Base-by-base conservation (phyloP, 768 basidiomycete species). In the Lentinula sp. region DNA sequence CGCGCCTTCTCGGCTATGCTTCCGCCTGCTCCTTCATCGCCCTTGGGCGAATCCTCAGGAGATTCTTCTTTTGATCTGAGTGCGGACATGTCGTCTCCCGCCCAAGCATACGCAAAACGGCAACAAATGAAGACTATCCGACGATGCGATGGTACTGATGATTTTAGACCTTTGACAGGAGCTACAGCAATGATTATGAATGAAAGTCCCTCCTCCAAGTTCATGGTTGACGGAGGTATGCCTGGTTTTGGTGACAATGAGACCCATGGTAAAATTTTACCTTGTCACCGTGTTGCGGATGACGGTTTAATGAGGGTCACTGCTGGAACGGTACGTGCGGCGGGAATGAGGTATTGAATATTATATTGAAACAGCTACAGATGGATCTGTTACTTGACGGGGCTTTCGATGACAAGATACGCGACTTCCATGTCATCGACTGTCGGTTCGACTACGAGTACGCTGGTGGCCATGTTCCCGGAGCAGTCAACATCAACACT, bases 361-460 rank as follows among this genome's bases (percentile, higher is more conserved):
- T 42, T 23, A 45, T 49, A 65, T 71, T 64, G 49, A 57, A 65
- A 12, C 23, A n/a, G 37, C 16, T 64, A 12, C 65, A 96, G 95
- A 73, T 99, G 70, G 83, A 94, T 65, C 76, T 79, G 13, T 78
- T 98, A 13, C 73, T 98, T 36, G 84, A 87, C 52, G 95, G 96
- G 23, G 79, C 74, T 65, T 98, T 85, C 73, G 74, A 83, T 55
- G 70, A 81, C 18, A 74, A 81, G 62, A 85, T 96, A 60, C 78
- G 81, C 42, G 79, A 84, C 50, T 97, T 80, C 72, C 82, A 90
- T 66, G 75, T 99, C 61, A 88, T 99, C 66, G 97, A 99, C 75
- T 98, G 97, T 73, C 90, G 97, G 46, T 99, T 98, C 73, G 93
- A 94, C 64, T 99, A 97, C 69, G 97, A 99, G 75, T 98, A 88